Evolutionary conservation across 495 filamentous ascomycete genomes (phyloP).

Genomic region (Talaromyces proteolyticus): DNA sequence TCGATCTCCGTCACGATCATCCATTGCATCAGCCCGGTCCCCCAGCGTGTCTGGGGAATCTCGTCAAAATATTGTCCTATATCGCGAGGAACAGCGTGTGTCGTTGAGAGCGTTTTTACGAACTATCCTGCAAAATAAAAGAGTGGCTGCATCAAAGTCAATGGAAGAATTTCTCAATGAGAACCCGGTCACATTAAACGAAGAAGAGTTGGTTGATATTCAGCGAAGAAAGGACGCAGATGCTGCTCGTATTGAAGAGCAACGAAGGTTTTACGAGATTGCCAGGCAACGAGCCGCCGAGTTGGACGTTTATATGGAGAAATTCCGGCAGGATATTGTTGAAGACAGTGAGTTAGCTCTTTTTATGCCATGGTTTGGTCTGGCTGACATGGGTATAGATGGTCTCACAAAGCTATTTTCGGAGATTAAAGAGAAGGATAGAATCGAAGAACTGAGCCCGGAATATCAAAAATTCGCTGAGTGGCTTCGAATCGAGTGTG

Average conservation of each 20-base stretch:
- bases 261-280: slow-evolving; percentile 91
- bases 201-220: slow-evolving; percentile 81
- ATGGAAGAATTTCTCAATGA: slow-evolving; percentile 75
- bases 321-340: slow-evolving; percentile 67
- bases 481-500: slow-evolving; percentile 88
- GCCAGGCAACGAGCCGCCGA: slow-evolving; percentile 85
- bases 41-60: slow-evolving; percentile 38
- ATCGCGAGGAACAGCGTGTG: slow-evolving; percentile 85
- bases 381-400: slow-evolving; percentile 41
- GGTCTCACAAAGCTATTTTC: slow-evolving; percentile 89
- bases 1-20: slow-evolving; percentile 32
- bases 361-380: not conserved
- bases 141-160: slow-evolving; percentile 72
- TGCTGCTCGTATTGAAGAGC: slow-evolving; percentile 82
- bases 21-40: slow-evolving; percentile 37
- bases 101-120: slow-evolving; percentile 87
- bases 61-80: slow-evolving; percentile 51
- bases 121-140: slow-evolving; percentile 74
- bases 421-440: slow-evolving; percentile 83
- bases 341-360: slow-evolving; percentile 60
- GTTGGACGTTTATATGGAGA: slow-evolving; percentile 96
- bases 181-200: slow-evolving; percentile 61
- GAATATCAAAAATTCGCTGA: slow-evolving; percentile 98
- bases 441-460: slow-evolving; percentile 78
- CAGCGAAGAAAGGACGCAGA: slow-evolving; percentile 75